Evolutionary conservation across 192 early-diverging fungal genomes (phyloP), one percentile per base, ranked within the genome.

Genomic region (Coemansia sp.): DNA sequence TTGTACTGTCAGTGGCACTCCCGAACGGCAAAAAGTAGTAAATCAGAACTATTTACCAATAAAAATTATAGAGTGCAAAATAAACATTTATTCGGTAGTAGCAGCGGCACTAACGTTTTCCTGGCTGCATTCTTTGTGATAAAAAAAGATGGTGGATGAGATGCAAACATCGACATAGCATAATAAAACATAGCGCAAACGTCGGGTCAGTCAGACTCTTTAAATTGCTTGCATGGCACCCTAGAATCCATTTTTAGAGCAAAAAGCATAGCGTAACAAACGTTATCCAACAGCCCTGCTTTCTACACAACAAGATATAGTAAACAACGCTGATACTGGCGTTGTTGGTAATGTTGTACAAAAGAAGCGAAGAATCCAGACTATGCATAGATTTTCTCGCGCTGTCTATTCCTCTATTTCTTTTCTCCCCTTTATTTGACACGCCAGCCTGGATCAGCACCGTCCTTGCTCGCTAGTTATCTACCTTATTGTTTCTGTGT

Each of bases 211-310:
- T 29, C 15, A 16, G 43, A 7, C 22, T 63, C 38, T 13, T 53
- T 55, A 55, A 32, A 55, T 55, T 34, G 53, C 30, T 30, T 16
- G 53, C 4, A 61, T 60, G 5, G 65, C 64, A 4, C 75, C 78
- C 4, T 80, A 69, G 29, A 71, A 69, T 4, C 61, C 74, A 40
- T 72, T 39, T 40, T 71, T 70, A 18, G 73, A 67, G 37, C 71
- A 72, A 16, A 32, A 55, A 55, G 4, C 15, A 55, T 29, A 13
- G 53, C 53, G 29, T 59, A 59, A 59, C 58, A 59, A 59, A 59
- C 58, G 58, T 59, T 59, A 59, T 18, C 58, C 58, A 22, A 38
- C 58, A 16, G 58, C 58, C 58, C 34, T 55, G 22, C 35, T 38
- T 59, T 38, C 7, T 39, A 38, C 27, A 20, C 5, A 38, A 11